A percentile compares a stretch with the other conserved stretches of the same genome.
phyloP scores from a whole-genome alignment of 148 eudicot genomes.

The Vaccinium myrtillus region DNA sequence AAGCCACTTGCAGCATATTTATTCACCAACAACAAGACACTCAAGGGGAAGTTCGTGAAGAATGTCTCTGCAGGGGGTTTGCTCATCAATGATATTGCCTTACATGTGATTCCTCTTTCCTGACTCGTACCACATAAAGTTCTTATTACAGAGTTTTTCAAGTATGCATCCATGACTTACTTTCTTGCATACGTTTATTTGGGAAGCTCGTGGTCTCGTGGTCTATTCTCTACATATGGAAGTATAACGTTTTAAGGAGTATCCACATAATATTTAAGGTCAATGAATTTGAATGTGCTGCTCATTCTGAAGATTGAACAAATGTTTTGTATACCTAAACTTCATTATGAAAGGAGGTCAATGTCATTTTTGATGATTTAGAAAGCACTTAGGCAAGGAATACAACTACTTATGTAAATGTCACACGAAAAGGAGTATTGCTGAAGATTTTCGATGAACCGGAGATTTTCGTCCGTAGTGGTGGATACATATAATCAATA shows the following conservation, averaged over 20 bases:
- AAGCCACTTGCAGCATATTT: conserved; percentile 73
- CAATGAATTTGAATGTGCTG: background rate
- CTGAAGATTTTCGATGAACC: background rate
- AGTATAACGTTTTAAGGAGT: background rate
- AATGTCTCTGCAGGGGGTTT: conserved; percentile 57
- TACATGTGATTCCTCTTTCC: conserved; percentile 41
- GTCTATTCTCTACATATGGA: background rate
- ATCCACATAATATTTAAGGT: background rate
- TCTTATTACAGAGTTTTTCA: background rate
- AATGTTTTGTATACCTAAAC: background rate
- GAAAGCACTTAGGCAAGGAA: background rate
- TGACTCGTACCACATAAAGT: background rate
- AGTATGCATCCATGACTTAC: background rate
- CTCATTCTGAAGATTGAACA: background rate
- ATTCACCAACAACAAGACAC: conserved; percentile 57
- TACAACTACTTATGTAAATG: background rate
- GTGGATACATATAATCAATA: background rate
- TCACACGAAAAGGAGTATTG: background rate
- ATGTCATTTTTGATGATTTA: background rate
- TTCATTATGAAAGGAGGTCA: background rate
- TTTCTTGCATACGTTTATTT: background rate
- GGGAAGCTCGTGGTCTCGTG: background rate
- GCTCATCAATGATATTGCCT: conserved; percentile 48
- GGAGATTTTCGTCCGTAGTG: background rate
- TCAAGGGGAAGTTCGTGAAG: conserved; percentile 47